These are phyloP conservation scores for Cutaneotrichosporon arboriforme DNA, from an alignment of 1,284 basidiomycete species.

Conservation along the genomic window DNA sequence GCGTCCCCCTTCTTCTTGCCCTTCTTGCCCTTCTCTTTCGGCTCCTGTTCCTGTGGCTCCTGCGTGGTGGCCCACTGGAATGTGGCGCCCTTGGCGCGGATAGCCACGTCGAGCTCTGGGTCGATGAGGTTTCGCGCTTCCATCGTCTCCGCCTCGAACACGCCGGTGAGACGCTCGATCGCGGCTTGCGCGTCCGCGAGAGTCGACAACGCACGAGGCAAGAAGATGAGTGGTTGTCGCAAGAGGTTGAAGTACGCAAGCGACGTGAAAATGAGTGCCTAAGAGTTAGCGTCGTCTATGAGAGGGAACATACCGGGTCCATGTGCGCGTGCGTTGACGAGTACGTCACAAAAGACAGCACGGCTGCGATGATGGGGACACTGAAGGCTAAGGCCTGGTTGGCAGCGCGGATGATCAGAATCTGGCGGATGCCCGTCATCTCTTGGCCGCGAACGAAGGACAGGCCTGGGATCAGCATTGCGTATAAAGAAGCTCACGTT, in stretches of 20 bases:
- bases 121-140: conserved; percentile 51
- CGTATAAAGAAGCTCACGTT: conserved; percentile 52
- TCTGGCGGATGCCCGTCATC: conserved; percentile 55
- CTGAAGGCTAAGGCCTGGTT: conserved; percentile 49
- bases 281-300: too few relatives aligned
- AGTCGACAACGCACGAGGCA: conserved; percentile 60
- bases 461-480: conserved; percentile 51
- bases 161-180: conserved; percentile 52
- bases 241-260: conserved; percentile 64
- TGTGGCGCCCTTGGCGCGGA: conserved; percentile 55
- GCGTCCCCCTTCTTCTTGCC: background rate
- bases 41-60: conserved; percentile 3
- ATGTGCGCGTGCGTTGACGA: conserved; percentile 56
- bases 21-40: background rate
- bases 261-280: conserved; percentile 62
- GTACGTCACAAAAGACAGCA: conserved; percentile 69
- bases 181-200: conserved; percentile 63
- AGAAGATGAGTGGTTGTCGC: conserved; percentile 64
- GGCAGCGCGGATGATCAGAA: conserved; percentile 59
- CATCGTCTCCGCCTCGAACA: conserved; percentile 59
- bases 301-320: conserved; percentile 44
- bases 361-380: conserved; percentile 59
- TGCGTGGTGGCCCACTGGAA: conserved; percentile 56
- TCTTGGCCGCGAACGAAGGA: conserved; percentile 56
- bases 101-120: conserved; percentile 51